Evolutionary conservation across 345 rosid species (phyloP), one percentile per base, ranked within the genome.

Genomic region (Pistacia atlantica): DNA sequence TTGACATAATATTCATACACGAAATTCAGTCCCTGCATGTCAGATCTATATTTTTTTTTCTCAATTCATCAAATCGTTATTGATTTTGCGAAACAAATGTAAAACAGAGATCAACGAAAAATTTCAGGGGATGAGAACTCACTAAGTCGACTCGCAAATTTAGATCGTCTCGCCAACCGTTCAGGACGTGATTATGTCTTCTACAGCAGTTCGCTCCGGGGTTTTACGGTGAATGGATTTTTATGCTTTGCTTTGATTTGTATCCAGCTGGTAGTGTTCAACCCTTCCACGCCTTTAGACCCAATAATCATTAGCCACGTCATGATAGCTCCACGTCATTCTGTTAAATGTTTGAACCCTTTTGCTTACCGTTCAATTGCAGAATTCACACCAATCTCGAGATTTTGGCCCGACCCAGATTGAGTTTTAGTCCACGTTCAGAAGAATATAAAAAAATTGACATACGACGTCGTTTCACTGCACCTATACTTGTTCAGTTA

Each of bases 221-320:
- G 37, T 60, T 60, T 25, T 61, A 25, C 12, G 14, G 65, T 28
- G 13, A 17, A 59, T 7, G 2, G 22, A 20, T 59, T 28, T 61
- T 28, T 17, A 17, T 17, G 8, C 1, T 22, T 59, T 22, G 31
- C 8, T 35, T 46, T 11, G 8, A 10, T 45, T 46, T 13, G 8
- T 31, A 20, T 31, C 42, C 48, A 52, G 73, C 46, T 52, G 60
- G 73, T 0, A 54, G 16, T 13, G n/a, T 11, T 5, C n/a, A 1
- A 61, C 57, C 1, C 6, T 17, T 72, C 78, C 78, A 81, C 81
- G 79, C 73, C 8, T 11, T 8, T 3, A 1, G 3, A 2, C 0
- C 79, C 81, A 78, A 71, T 78, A 17, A n/a, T 45, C 0, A 37
- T 60, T 20, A 0, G 69, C 70, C 84, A 81, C 66, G 54, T 78